phyloP scores from a whole-genome alignment of 495 filamentous ascomycete genomes.

The Durotheca rogersii region DNA sequence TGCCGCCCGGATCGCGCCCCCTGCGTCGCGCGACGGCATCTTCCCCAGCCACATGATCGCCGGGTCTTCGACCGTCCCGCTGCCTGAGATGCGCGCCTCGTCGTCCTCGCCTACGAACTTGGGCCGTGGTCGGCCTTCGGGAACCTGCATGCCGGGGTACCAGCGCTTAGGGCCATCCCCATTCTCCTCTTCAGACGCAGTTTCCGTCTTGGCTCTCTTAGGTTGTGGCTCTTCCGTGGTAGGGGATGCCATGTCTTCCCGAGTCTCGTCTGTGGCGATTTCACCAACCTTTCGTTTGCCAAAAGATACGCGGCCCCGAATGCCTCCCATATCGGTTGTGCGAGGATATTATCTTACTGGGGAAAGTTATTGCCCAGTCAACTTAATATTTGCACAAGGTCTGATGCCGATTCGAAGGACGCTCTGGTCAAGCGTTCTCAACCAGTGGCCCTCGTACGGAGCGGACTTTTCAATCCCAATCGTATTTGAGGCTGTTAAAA shows the following conservation, averaged over 20 bases:
- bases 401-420: not conserved
- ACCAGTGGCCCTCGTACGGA: no score
- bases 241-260: not conserved
- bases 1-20: not conserved
- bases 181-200: not conserved
- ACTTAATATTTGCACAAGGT: not conserved
- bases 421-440: not conserved
- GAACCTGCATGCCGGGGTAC: constrained; percentile 19
- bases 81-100: constrained; percentile 3
- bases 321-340: constrained; percentile 1
- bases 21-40: not conserved
- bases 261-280: constrained; percentile 2
- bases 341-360: not conserved
- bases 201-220: constrained; percentile 5
- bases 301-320: not conserved
- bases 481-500: no score
- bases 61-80: constrained; percentile 16
- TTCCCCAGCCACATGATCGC: constrained; percentile 16
- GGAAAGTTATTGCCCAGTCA: no score
- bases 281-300: constrained; percentile 19
- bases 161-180: not conserved
- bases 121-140: constrained; percentile 9
- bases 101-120: constrained; percentile 7
- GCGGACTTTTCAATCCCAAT: no score
- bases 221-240: not conserved